Evolutionary conservation across 2,329 filamentous ascomycete genomes (phyloP).

Genomic region (Cytospora leucostoma): DNA sequence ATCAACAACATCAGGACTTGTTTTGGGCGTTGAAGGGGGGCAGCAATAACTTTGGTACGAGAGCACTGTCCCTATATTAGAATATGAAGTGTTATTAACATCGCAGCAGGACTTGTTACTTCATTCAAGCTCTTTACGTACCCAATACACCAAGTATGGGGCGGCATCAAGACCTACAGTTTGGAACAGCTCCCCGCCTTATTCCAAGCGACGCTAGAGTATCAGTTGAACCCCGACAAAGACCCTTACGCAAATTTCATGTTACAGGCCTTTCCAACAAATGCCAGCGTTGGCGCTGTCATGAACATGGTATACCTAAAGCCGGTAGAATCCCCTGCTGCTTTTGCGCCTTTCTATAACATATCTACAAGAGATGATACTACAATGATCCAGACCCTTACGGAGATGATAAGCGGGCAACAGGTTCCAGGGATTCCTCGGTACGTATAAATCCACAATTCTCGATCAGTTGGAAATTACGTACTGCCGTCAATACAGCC

Average conservation of each 20-base stretch:
- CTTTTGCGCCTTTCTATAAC: conserved; percentile 34
- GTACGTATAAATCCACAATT: no score
- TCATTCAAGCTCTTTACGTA: not conserved
- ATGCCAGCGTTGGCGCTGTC: conserved; percentile 31
- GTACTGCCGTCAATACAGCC: no score
- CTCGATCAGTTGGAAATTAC: no score
- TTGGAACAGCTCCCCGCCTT: conserved; percentile 12
- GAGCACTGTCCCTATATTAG: no score
- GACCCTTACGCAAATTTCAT: conserved; percentile 38
- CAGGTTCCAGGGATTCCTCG: no score
- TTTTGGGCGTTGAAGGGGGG: conserved; percentile 32
- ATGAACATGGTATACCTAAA: conserved; percentile 37
- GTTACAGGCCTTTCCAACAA: conserved; percentile 35
- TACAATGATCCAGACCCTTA: conserved; percentile 29
- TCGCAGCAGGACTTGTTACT: conserved; percentile 30
- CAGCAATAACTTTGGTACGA: conserved; percentile 32
- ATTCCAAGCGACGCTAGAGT: conserved; percentile 32
- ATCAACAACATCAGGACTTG: conserved; percentile 27
- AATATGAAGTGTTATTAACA: no score
- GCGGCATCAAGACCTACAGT: not conserved
- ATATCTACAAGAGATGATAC: conserved; percentile 32
- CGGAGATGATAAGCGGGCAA: conserved; percentile 7
- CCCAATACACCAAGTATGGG: not conserved
- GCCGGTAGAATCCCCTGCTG: conserved; percentile 31
- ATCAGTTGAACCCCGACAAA: conserved; percentile 33